These are phyloP conservation scores for Tolypocladium inflatum DNA, from an alignment of 2,329 filamentous ascomycete genomes.

Conservation along the genomic window DNA sequence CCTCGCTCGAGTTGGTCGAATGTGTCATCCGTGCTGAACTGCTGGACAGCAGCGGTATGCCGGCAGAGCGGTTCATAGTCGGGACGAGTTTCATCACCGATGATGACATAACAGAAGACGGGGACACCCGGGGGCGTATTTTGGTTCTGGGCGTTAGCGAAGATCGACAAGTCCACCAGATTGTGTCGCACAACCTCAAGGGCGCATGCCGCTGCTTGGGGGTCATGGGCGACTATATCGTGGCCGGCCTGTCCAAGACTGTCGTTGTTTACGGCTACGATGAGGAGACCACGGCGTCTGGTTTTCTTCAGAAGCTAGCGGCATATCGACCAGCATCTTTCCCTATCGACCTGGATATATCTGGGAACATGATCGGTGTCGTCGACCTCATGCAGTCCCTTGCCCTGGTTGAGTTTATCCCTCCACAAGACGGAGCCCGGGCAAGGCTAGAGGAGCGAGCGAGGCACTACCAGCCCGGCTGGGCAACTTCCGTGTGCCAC, in stretches of 20 bases:
- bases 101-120: constrained; percentile 37
- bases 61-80: constrained; percentile 75
- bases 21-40: constrained; percentile 72
- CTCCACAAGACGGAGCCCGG: constrained; percentile 43
- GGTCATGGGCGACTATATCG: constrained; percentile 65
- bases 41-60: constrained; percentile 42
- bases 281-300: constrained; percentile 45
- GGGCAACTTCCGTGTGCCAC: constrained; percentile 70
- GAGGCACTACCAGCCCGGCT: constrained; percentile 71
- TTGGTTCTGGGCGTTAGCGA: constrained; percentile 75
- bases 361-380: constrained; percentile 67
- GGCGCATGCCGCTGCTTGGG: constrained; percentile 74
- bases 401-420: constrained; percentile 63
- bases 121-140: constrained; percentile 59
- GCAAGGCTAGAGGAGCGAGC: constrained; percentile 64
- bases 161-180: constrained; percentile 61
- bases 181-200: constrained; percentile 61
- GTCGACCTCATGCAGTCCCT: constrained; percentile 93
- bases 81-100: constrained; percentile 73
- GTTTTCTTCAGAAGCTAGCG: constrained; percentile 58
- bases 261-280: constrained; percentile 51
- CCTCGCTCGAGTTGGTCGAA: constrained; percentile 65
- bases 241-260: constrained; percentile 84
- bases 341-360: constrained; percentile 70
- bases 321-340: constrained; percentile 75